These are phyloP conservation scores for Symbiodinium natans DNA, from an alignment of 73 alveolate species.

Conservation along the genomic window DNA sequence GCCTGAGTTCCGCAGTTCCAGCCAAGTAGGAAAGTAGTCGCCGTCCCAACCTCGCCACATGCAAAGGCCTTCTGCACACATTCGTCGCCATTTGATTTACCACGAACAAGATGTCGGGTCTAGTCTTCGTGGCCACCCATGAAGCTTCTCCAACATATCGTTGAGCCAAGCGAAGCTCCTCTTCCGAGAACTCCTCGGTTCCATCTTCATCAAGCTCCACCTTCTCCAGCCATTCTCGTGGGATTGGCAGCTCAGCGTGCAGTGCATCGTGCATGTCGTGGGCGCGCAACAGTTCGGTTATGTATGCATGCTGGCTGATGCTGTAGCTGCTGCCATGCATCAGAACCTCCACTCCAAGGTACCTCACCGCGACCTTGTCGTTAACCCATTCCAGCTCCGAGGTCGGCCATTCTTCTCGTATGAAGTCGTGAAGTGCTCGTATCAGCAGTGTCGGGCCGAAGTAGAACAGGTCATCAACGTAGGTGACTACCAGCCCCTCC, in stretches of 20 bases:
- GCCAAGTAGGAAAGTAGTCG: neutral
- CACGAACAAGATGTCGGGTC: neutral
- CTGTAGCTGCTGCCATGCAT: neutral
- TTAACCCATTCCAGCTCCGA: neutral
- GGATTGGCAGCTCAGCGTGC: neutral
- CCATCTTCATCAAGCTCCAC: neutral
- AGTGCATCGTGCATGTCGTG: neutral
- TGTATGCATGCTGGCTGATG: neutral
- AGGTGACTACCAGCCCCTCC: too few relatives aligned
- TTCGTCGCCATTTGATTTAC: neutral
- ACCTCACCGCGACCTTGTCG: neutral
- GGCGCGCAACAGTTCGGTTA: neutral
- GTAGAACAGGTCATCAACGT: too few relatives aligned
- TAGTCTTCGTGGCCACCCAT: neutral
- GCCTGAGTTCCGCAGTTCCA: neutral
- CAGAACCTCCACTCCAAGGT: neutral
- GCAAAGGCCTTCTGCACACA: neutral
- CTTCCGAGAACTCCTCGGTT: neutral
- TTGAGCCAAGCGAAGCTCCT: neutral
- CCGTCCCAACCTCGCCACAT: neutral
- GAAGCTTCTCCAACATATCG: neutral
- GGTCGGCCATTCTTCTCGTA: neutral
- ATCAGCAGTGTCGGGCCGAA: too few relatives aligned
- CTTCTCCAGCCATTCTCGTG: neutral
- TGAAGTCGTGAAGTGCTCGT: neutral